Evolutionary conservation across 495 filamentous ascomycete species (phyloP).

Genomic region (Xylaria intraflava): DNA sequence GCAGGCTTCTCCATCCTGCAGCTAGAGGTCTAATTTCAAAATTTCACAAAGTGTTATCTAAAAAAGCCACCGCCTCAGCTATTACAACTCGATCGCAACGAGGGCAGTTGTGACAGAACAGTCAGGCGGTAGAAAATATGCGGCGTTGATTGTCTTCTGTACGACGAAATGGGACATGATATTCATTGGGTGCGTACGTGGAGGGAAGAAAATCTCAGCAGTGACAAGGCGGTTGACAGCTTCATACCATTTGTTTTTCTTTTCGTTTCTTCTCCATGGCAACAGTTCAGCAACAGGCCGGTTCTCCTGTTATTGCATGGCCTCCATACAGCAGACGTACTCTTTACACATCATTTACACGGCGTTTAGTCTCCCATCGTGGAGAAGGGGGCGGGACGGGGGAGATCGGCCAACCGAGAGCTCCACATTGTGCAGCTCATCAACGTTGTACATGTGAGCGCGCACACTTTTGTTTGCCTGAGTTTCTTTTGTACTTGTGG

Average conservation of each 20-base stretch:
- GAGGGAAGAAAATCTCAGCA: slow-evolving; percentile 1
- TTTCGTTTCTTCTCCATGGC: slow-evolving; percentile 6
- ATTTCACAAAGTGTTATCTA: slow-evolving; percentile 1
- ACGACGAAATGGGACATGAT: slow-evolving; percentile 13
- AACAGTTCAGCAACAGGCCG: not conserved
- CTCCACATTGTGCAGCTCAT: slow-evolving; percentile 1
- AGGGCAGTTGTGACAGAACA: not conserved
- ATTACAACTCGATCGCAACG: not conserved
- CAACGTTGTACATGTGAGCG: not conserved
- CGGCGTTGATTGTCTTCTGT: slow-evolving; percentile 10
- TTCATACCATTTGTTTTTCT: slow-evolving; percentile 5
- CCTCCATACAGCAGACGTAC: slow-evolving; percentile 5
- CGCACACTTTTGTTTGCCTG: not conserved
- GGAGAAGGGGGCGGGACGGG: slow-evolving; percentile 4
- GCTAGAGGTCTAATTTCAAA: not conserved
- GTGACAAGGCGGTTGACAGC: slow-evolving; percentile 6
- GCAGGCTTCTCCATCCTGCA: not conserved
- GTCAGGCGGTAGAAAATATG: slow-evolving; percentile 2
- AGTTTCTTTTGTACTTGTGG: not conserved
- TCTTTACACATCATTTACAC: slow-evolving; percentile 12
- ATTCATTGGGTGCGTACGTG: not conserved
- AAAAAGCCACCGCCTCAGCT: not conserved
- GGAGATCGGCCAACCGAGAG: not conserved
- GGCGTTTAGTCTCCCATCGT: slow-evolving; percentile 3
- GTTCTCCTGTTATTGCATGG: not conserved